phyloP scores from a whole-genome alignment of 208 protist species.

The Crithidia fasciculata region DNA sequence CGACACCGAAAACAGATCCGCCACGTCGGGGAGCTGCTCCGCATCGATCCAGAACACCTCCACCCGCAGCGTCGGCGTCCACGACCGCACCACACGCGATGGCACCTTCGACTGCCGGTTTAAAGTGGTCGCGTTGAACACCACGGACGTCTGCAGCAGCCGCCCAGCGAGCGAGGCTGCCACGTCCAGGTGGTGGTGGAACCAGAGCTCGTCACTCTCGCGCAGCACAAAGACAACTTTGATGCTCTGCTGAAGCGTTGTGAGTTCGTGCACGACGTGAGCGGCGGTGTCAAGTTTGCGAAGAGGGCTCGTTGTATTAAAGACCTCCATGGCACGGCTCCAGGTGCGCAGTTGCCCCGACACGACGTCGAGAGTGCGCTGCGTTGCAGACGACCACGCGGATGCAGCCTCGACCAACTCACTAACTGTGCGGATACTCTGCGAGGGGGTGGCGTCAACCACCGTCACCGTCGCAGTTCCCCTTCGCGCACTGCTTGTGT shows the following conservation, averaged over 20 bases:
- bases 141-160: constrained; percentile 13
- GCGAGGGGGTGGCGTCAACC: neutral
- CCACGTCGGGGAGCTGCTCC: constrained; percentile 40
- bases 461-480: neutral
- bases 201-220: constrained; percentile 46
- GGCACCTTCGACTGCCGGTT: constrained; percentile 11
- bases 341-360: constrained; percentile 22
- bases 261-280: constrained; percentile 45
- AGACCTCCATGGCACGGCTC: constrained; percentile 24
- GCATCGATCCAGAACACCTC: constrained; percentile 58
- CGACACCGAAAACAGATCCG: constrained; percentile 27
- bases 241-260: constrained; percentile 28
- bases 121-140: constrained; percentile 28
- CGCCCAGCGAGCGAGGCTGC: constrained; percentile 33
- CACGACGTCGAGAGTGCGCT: neutral
- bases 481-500: too few relatives aligned
- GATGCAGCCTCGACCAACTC: constrained; percentile 12
- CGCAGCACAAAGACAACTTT: constrained; percentile 55
- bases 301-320: constrained; percentile 30
- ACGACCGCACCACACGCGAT: constrained; percentile 16
- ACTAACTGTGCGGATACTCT: constrained; percentile 1
- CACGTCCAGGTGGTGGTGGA: constrained; percentile 41
- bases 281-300: constrained; percentile 28
- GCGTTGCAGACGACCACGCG: neutral
- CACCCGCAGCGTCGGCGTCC: constrained; percentile 18